phyloP scores from a whole-genome alignment of 2,329 filamentous ascomycete genomes.

The Epichloe bromicola region DNA sequence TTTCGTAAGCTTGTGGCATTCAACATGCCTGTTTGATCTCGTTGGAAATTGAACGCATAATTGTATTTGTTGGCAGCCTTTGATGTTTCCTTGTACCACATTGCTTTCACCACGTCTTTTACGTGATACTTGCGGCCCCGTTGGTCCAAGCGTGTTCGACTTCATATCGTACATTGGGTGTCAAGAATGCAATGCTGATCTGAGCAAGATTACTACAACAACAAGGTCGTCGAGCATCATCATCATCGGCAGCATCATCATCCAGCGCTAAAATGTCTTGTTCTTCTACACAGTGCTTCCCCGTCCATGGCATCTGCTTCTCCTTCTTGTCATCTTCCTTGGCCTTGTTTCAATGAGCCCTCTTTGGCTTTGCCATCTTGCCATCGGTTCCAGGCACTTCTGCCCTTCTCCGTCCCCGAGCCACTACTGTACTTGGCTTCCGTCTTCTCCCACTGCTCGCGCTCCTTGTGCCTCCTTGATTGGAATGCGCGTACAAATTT shows the following conservation, averaged over 20 bases:
- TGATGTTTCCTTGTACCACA: no score
- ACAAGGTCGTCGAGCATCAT: background rate
- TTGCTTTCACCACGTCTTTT: no score
- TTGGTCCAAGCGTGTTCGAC: no score
- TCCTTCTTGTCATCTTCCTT: background rate
- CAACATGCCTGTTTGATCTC: background rate
- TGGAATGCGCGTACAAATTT: conserved; percentile 57
- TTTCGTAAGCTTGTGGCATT: background rate
- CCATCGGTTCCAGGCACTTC: conserved; percentile 24
- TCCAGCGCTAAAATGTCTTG: background rate
- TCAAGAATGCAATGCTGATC: no score
- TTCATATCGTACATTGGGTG: no score
- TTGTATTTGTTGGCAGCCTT: no score
- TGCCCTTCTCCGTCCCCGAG: conserved; percentile 37
- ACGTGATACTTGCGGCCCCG: no score
- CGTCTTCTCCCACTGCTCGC: conserved; percentile 55
- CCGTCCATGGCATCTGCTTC: background rate
- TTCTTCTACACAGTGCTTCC: background rate
- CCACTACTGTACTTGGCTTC: conserved; percentile 52
- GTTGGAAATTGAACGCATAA: background rate
- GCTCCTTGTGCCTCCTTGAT: conserved; percentile 49
- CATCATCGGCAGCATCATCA: background rate
- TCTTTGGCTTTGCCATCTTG: conserved; percentile 15
- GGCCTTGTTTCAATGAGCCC: background rate
- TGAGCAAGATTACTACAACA: background rate